These are phyloP conservation scores for Sporobolomyces phaffii DNA, from an alignment of 768 basidiomycete genomes.

Conservation along the genomic window DNA sequence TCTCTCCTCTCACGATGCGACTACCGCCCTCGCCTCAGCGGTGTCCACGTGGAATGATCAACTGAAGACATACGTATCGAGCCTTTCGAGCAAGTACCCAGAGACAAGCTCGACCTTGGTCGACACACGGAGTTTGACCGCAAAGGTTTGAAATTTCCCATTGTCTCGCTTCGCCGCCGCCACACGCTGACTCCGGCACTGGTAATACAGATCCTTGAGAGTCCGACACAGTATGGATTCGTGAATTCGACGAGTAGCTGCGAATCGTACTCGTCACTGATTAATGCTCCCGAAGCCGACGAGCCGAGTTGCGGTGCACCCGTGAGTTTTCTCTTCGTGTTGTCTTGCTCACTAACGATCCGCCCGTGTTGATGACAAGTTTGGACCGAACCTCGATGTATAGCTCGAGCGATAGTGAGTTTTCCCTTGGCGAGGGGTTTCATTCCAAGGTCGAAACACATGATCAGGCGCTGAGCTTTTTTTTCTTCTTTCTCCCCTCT, in stretches of 20 bases:
- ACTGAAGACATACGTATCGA: not conserved
- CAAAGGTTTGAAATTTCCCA: not conserved
- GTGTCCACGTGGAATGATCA: not conserved
- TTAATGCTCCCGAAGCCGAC: not conserved
- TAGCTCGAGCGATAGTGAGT: not conserved
- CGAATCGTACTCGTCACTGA: not conserved
- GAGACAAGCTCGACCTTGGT: not conserved
- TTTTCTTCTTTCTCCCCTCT: not conserved
- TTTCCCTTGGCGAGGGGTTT: too few relatives aligned
- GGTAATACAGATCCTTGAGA: not conserved
- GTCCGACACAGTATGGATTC: not conserved
- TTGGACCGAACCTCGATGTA: too few relatives aligned
- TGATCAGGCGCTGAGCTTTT: too few relatives aligned
- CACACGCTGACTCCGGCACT: not conserved
- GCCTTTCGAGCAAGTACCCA: not conserved
- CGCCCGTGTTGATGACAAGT: too few relatives aligned
- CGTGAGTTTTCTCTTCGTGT: not conserved
- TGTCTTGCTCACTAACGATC: too few relatives aligned
- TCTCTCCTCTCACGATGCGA: not conserved
- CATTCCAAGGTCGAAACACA: too few relatives aligned
- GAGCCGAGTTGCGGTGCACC: not conserved
- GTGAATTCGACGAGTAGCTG: not conserved
- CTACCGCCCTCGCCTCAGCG: not conserved
- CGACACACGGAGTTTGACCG: not conserved
- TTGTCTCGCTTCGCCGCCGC: too few relatives aligned